phyloP scores from a whole-genome alignment of 768 basidiomycete genomes.

The Pulveroboletus sp. region DNA sequence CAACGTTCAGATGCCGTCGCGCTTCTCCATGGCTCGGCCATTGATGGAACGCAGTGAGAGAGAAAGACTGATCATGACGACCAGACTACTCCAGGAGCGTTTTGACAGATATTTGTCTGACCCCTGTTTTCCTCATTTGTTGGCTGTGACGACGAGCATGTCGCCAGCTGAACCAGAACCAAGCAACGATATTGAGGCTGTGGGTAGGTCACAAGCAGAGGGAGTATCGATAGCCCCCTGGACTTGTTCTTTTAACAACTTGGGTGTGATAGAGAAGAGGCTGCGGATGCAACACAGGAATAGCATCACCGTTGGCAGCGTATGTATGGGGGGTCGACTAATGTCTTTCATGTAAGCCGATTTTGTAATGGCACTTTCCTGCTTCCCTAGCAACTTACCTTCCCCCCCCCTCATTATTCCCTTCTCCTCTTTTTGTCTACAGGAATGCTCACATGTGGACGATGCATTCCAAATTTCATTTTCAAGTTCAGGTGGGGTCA shows the following conservation, averaged over 20 bases:
- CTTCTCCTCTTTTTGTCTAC: too few species aligned
- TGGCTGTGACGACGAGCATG: not conserved
- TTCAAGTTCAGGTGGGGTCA: slow-evolving; percentile 11
- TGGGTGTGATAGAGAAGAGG: slow-evolving; percentile 12
- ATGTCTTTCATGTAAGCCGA: slow-evolving; percentile 4
- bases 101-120: too few species aligned
- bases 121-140: too few species aligned
- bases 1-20: too few species aligned
- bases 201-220: not conserved
- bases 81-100: too few species aligned
- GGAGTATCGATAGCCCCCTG: not conserved
- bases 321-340: slow-evolving; percentile 11
- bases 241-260: slow-evolving; percentile 11
- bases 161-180: too few species aligned
- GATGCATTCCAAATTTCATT: slow-evolving; percentile 12
- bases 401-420: not conserved
- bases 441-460: slow-evolving; percentile 18
- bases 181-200: not conserved
- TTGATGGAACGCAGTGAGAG: too few species aligned
- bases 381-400: not conserved
- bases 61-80: too few species aligned
- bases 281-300: slow-evolving; percentile 3
- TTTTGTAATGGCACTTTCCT: not conserved
- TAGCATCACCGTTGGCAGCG: not conserved
- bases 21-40: too few species aligned